Conservation (phyloP, 352 stramenopile genomes). For the Phytophthora multivora region DNA sequence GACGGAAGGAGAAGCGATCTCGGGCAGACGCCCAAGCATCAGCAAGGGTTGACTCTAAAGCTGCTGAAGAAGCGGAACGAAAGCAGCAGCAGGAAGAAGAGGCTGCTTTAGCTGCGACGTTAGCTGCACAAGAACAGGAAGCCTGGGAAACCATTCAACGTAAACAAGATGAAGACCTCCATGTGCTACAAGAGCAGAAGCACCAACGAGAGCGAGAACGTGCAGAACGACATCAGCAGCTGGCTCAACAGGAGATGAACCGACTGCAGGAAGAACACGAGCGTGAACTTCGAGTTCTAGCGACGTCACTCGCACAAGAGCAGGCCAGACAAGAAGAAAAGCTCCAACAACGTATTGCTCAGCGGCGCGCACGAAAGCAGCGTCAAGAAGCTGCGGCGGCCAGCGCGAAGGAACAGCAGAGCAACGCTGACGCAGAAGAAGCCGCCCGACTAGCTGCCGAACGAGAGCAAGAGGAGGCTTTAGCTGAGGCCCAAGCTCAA, state of each 20-base stretch:
- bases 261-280: conserved; percentile 66
- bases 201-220: conserved; percentile 39
- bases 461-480: conserved; percentile 21
- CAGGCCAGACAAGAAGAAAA: conserved; percentile 69
- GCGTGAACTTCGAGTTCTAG: conserved; percentile 50
- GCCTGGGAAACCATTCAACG: conserved; percentile 38
- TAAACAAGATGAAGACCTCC: conserved; percentile 51
- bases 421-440: conserved; percentile 12
- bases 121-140: conserved; percentile 41
- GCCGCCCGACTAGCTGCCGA: conserved; percentile 15
- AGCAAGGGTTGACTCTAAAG: conserved; percentile 15
- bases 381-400: conserved; percentile 34
- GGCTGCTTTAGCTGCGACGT: conserved; percentile 15
- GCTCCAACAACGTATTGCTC: conserved; percentile 64
- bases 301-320: conserved; percentile 53
- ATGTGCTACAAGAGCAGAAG: conserved; percentile 40
- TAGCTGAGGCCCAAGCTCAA: conserved; percentile 29
- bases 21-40: conserved; percentile 7
- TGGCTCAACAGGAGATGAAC: conserved; percentile 57
- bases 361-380: conserved; percentile 53
- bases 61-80: conserved; percentile 34
- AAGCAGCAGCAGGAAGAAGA: conserved; percentile 43
- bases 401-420: conserved; percentile 10
- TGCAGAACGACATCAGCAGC: conserved; percentile 37
- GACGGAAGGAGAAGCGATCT: conserved; percentile 47